These are phyloP conservation scores for Mucor plumbeus DNA, from an alignment of 371 early-diverging fungal genomes.

Conservation along the genomic window DNA sequence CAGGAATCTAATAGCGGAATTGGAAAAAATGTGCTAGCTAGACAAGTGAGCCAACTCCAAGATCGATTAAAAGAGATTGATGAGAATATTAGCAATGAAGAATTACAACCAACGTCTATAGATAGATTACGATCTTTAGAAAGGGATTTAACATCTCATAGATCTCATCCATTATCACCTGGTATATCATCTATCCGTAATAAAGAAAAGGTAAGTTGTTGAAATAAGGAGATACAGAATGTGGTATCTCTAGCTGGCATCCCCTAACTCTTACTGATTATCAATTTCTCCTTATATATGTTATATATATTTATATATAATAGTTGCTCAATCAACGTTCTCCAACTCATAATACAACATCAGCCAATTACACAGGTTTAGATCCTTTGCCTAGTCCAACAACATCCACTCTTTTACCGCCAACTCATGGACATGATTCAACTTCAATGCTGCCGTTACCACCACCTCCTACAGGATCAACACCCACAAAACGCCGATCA, in stretches of 20 bases:
- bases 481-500: slow-evolving; percentile 57
- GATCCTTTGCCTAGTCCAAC: slow-evolving; percentile 54
- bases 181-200: slow-evolving; percentile 31
- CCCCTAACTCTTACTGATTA: slow-evolving; percentile 7
- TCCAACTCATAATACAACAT: not conserved
- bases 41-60: slow-evolving; percentile 49
- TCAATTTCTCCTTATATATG: not conserved
- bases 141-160: slow-evolving; percentile 39
- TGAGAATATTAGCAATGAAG: slow-evolving; percentile 20
- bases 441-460: slow-evolving; percentile 48
- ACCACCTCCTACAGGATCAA: slow-evolving; percentile 51
- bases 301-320: not conserved
- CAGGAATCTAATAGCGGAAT: slow-evolving; percentile 51
- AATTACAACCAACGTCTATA: slow-evolving; percentile 21
- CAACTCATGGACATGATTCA: slow-evolving; percentile 39
- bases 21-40: slow-evolving; percentile 49
- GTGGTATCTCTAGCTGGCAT: not conserved
- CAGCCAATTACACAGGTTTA: slow-evolving; percentile 22
- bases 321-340: slow-evolving; percentile 42
- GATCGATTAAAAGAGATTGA: slow-evolving; percentile 46
- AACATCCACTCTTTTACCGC: slow-evolving; percentile 44
- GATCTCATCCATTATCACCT: slow-evolving; percentile 33
- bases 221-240: slow-evolving; percentile 3
- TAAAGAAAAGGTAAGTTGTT: slow-evolving; percentile 37
- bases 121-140: slow-evolving; percentile 47